Evolutionary conservation across 2,329 filamentous ascomycete species (phyloP).

Genomic region (Monosporascus ibericus): DNA sequence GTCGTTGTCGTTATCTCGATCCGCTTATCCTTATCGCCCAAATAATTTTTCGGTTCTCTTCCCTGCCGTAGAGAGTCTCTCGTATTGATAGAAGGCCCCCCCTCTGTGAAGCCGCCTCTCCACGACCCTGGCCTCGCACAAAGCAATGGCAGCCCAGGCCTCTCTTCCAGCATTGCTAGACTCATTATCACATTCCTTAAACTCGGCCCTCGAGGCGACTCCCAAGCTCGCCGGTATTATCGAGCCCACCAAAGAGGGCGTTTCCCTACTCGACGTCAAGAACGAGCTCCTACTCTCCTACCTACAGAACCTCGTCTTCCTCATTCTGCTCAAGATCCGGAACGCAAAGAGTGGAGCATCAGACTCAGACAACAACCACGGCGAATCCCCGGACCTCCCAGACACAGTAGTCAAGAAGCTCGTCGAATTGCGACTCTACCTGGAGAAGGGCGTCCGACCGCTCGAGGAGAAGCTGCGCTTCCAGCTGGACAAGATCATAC

Average conservation of each 20-base stretch:
- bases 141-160: slow-evolving; percentile 43
- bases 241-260: slow-evolving; percentile 73
- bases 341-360: slow-evolving; percentile 33
- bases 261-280: slow-evolving; percentile 91
- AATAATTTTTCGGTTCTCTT: background rate
- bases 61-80: too few relatives aligned
- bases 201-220: slow-evolving; percentile 60
- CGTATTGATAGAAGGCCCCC: too few relatives aligned
- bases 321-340: slow-evolving; percentile 76
- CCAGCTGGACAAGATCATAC: slow-evolving; percentile 90
- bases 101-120: too few relatives aligned
- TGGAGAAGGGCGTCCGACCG: slow-evolving; percentile 88
- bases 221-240: slow-evolving; percentile 53
- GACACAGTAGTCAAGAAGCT: slow-evolving; percentile 76
- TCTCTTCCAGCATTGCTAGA: slow-evolving; percentile 45
- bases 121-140: background rate
- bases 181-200: slow-evolving; percentile 52
- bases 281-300: slow-evolving; percentile 97
- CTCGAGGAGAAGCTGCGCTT: slow-evolving; percentile 88
- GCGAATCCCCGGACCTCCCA: slow-evolving; percentile 39
- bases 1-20: background rate
- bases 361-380: slow-evolving; percentile 24
- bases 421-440: slow-evolving; percentile 83
- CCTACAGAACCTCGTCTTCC: slow-evolving; percentile 85
- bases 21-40: slow-evolving; percentile 3